Base-by-base conservation (phyloP, 768 basidiomycete species). In the Paxillus ammoniavirescens region DNA sequence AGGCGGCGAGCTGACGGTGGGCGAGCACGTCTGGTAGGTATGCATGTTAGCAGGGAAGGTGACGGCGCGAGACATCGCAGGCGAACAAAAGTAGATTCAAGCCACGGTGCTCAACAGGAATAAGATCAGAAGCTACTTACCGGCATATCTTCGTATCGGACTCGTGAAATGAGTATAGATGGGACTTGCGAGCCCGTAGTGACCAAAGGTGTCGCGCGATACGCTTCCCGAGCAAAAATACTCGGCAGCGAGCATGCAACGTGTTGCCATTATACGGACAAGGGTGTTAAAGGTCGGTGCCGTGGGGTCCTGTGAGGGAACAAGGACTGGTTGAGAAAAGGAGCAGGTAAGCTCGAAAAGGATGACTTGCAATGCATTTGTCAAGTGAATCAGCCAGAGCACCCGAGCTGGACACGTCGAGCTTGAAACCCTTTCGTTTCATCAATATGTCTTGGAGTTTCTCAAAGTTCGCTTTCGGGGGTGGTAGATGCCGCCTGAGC, bases 141-240 rank as follows among this genome's bases (percentile, higher is more conserved):
- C 94, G 17, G 96, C 95, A 67, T 97, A 99, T 52, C 97, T 83
- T 52, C 97, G 80, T 61, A 99, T 99, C 1, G 97, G 97, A 66
- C 93, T 96, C 38, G 96, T 98, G 66, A 98, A 98, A 69, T 98
- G 97, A 0, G 97, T 99, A 68, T 98, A 99, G 52, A 99, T 99
- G 0, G 90, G 82, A 66, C 84, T 94, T 0, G 97, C 97, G n/a
- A 99, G 81, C 38, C 97, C 97, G 67, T 99, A 99, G 70, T 98
- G 97, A 2, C 91, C 89, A 66, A 98, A 99, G 0, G 93, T 87
- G 58, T 97, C 94, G 46, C 87, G 82, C 0, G 87, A 83, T 3
- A 98, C 93, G 60, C 93, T 94, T 8, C 97, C 96, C 0, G 95
- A 91, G 67, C 91, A 93, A 74, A 98, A 98, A 70, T 99, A 99